Evolutionary conservation across 2,329 filamentous ascomycete species (phyloP).

Genomic region (Alternaria brassicae): DNA sequence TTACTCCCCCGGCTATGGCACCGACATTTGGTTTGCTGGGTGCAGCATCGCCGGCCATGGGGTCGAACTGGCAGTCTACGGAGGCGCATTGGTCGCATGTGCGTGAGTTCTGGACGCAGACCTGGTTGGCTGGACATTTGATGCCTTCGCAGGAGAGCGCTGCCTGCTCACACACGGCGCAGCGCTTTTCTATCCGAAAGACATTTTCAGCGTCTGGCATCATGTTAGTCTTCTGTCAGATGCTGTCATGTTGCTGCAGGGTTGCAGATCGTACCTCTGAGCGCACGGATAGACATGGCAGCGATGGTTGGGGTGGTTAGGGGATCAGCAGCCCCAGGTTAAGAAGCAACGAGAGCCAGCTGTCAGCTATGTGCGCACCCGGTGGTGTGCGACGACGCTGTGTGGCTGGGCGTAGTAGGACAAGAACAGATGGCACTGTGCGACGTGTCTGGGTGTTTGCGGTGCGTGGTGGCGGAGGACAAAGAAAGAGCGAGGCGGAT

Average conservation of each 20-base stretch:
- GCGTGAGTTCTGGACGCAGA: slow-evolving; percentile 66
- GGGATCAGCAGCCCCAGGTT: slow-evolving; percentile 20
- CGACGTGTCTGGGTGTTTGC: slow-evolving; percentile 1
- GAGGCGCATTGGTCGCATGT: slow-evolving; percentile 67
- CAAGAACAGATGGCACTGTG: slow-evolving; percentile 4
- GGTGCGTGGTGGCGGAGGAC: slow-evolving; percentile 17
- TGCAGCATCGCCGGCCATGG: slow-evolving; percentile 37
- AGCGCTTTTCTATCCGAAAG: slow-evolving; percentile 63
- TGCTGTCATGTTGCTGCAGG: background rate
- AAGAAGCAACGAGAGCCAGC: slow-evolving; percentile 17
- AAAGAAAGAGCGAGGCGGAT: slow-evolving; percentile 15
- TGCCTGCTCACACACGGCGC: slow-evolving; percentile 61
- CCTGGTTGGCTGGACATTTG: slow-evolving; percentile 60
- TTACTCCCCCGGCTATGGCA: slow-evolving; percentile 88
- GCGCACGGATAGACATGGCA: slow-evolving; percentile 29
- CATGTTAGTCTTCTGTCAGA: slow-evolving; percentile 18
- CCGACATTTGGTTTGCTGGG: slow-evolving; percentile 69
- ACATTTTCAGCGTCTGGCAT: slow-evolving; percentile 46
- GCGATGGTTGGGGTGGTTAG: slow-evolving; percentile 18
- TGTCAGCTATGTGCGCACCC: slow-evolving; percentile 16
- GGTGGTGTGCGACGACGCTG: slow-evolving; percentile 12
- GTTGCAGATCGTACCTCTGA: slow-evolving; percentile 19
- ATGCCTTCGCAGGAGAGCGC: slow-evolving; percentile 63
- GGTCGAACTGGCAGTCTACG: slow-evolving; percentile 60
- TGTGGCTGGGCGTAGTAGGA: background rate